These are phyloP conservation scores for Triticum dicoccoides DNA, from an alignment of 176 grass and related monocot species.

Conservation along the genomic window DNA sequence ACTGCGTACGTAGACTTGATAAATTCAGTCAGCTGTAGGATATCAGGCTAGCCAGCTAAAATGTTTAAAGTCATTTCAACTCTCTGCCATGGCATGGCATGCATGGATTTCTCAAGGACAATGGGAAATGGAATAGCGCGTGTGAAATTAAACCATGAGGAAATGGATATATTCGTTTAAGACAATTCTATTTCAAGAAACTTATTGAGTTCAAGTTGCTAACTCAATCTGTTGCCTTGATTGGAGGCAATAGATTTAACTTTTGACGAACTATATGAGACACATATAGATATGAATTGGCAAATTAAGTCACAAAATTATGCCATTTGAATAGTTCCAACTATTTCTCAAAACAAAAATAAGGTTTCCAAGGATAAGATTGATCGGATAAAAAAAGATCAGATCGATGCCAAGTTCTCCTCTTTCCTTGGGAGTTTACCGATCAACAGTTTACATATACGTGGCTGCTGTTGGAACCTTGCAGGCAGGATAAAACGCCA, in stretches of 20 bases:
- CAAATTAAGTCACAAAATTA: not conserved
- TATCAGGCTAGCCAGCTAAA: not conserved
- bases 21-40: not conserved
- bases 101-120: conserved; percentile 14
- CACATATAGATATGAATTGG: not conserved
- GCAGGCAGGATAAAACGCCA: conserved; percentile 19
- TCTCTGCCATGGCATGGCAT: not conserved
- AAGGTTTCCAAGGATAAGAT: too few species aligned
- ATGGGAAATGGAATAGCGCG: conserved; percentile 17
- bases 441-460: not conserved
- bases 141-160: conserved; percentile 18
- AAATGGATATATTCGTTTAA: conserved; percentile 10
- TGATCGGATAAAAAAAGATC: not conserved
- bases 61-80: conserved; percentile 43
- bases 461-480: conserved; percentile 40
- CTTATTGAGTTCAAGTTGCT: conserved; percentile 10
- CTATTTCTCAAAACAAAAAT: too few species aligned
- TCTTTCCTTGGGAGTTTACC: not conserved
- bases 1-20: not conserved
- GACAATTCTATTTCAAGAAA: not conserved
- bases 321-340: conserved; percentile 1
- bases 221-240: conserved; percentile 10
- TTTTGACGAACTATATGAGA: not conserved
- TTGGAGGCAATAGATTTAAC: not conserved
- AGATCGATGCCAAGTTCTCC: not conserved